Conservation (phyloP, 2,329 filamentous ascomycete species). For the Xylariales sp. region DNA sequence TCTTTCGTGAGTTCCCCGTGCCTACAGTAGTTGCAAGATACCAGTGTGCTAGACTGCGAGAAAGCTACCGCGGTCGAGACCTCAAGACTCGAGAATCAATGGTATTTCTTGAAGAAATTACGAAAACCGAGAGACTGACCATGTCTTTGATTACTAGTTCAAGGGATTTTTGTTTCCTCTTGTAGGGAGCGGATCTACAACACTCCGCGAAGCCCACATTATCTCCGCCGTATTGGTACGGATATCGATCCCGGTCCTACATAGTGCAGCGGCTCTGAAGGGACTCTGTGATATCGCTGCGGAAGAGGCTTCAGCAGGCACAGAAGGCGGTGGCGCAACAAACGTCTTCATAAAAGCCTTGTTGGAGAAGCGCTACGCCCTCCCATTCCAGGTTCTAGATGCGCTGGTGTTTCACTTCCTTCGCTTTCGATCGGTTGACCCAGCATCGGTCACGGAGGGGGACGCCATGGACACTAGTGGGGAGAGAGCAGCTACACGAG, state of each 20-base stretch:
- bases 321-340: conserved; percentile 83
- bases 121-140: too few species aligned
- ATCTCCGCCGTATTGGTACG: conserved; percentile 80
- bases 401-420: conserved; percentile 95
- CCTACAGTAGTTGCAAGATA: too few species aligned
- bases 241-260: conserved; percentile 83
- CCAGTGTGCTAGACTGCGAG: too few species aligned
- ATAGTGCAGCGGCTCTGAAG: conserved; percentile 87
- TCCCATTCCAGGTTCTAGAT: conserved; percentile 74
- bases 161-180: conserved; percentile 93
- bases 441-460: conserved; percentile 46
- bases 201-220: conserved; percentile 86
- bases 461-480: conserved; percentile 51
- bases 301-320: conserved; percentile 72
- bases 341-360: conserved; percentile 94
- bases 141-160: too few species aligned
- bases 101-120: too few species aligned
- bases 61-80: too few species aligned
- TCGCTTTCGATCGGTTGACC: conserved; percentile 72
- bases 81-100: too few species aligned
- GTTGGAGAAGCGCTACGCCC: conserved; percentile 93
- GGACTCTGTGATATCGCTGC: conserved; percentile 91
- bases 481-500: conserved; percentile 45
- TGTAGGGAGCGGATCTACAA: conserved; percentile 80
- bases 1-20: too few species aligned